Evolutionary conservation across 2,329 filamentous ascomycete species (phyloP).

Genomic region (Xylaria sp.): DNA sequence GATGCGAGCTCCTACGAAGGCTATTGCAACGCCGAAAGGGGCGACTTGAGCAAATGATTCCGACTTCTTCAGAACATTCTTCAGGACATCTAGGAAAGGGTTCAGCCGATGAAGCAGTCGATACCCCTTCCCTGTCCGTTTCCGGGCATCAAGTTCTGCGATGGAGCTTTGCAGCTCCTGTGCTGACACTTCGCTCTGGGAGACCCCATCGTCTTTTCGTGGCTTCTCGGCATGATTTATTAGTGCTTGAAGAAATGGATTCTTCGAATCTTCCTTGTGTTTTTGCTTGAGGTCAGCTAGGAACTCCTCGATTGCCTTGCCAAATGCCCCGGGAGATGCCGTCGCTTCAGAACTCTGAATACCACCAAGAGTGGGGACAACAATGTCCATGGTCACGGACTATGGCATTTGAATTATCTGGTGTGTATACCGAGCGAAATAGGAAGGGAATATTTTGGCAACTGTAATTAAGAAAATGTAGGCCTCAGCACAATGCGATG

Average conservation of each 20-base stretch:
- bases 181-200: constrained; percentile 27
- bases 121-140: constrained; percentile 23
- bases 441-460: background rate
- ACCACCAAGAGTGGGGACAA: background rate
- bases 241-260: constrained; percentile 26
- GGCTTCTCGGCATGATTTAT: background rate
- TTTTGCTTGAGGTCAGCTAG: constrained; percentile 26
- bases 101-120: constrained; percentile 23
- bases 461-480: background rate
- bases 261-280: constrained; percentile 22
- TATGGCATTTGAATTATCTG: constrained; percentile 4
- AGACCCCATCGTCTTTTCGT: background rate
- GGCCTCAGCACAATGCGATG: background rate
- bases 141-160: constrained; percentile 21
- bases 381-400: constrained; percentile 6
- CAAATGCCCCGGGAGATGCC: constrained; percentile 7
- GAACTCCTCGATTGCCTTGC: constrained; percentile 28
- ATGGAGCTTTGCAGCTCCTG: constrained; percentile 26
- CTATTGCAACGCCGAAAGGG: constrained; percentile 28
- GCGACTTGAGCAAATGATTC: constrained; percentile 23
- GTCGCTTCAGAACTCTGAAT: background rate
- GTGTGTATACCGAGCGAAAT: background rate
- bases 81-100: constrained; percentile 28
- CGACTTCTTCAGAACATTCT: constrained; percentile 23
- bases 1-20: constrained; percentile 30